Evolutionary conservation across 345 rosid species (phyloP).

Genomic region (Dipteronia sinensis): DNA sequence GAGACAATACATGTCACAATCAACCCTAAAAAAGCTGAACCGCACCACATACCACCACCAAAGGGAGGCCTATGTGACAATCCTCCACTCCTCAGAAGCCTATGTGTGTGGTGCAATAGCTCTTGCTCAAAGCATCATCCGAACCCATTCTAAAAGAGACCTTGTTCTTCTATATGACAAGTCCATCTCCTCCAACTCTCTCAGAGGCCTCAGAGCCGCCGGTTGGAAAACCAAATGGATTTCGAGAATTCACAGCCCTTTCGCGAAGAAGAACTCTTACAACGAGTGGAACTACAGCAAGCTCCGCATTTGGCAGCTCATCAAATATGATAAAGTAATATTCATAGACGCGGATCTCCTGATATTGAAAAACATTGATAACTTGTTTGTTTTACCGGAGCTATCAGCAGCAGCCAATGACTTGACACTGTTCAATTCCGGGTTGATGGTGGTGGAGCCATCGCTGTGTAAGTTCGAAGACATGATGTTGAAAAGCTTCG

Average conservation of each 20-base stretch:
- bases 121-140: conserved; percentile 74
- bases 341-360: conserved; percentile 79
- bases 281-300: conserved; percentile 97
- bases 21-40: not conserved
- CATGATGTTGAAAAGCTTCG: conserved; percentile 43
- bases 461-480: conserved; percentile 64
- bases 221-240: conserved; percentile 66
- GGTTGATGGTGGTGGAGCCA: conserved; percentile 88
- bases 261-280: conserved; percentile 51
- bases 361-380: conserved; percentile 52
- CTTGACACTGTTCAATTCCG: conserved; percentile 62
- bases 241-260: conserved; percentile 64
- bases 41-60: not conserved
- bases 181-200: conserved; percentile 44
- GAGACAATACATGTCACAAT: conserved; percentile 10
- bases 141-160: conserved; percentile 46
- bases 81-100: conserved; percentile 83
- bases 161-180: conserved; percentile 74
- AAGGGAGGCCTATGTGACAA: conserved; percentile 70
- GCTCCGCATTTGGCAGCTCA: conserved; percentile 71
- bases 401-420: conserved; percentile 62
- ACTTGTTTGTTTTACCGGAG: conserved; percentile 60
- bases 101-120: conserved; percentile 95
- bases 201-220: conserved; percentile 47
- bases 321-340: conserved; percentile 57